Evolutionary conservation across 768 basidiomycete genomes (phyloP), one percentile per base, ranked within the genome.

Genomic region (Hypsizygus marmoreus): DNA sequence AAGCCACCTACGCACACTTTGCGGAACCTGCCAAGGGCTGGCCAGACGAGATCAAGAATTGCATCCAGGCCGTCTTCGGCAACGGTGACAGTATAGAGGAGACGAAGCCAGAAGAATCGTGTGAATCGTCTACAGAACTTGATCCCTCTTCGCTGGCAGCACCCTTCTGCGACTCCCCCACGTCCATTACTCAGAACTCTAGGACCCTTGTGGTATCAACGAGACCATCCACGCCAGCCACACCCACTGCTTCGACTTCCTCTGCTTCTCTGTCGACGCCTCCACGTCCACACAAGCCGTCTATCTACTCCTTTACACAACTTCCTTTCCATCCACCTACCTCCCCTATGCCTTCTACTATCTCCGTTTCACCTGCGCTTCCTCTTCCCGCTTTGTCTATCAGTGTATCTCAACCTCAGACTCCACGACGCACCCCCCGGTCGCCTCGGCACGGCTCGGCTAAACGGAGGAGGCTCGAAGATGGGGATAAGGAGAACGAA

Each of bases 401-500:
- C n/a, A n/a, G n/a, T n/a, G n/a, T 54, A 20, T 32, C 44, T 7
- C 47, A 39, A 4, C 71, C 66, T 4, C 49, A 62, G 9, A 69
- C 71, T 1, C 71, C 74, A 1, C 63, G 57, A 45, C 61, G 64
- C 12, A 60, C 62, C 10, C 46, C 55, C 22, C 31, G 35, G 17
- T 35, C 35, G 9, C 35, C 40, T 17, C 42, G 37, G 12, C 37
- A 34, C 14, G 53, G 62, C 23, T 69, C 72, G 16, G 61, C 66
- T 16, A 72, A 70, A 51, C 72, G 73, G 47, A 67, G 71, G 40
- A 62, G 67, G 50, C 40, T 63, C 22, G 62, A 58, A 12, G 53
- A 55, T 6, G 59, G 57, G 0, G 64, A 84, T 60, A 88, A 88
- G 64, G 86, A 89, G 59, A 88, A 88, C 55, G 47, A 62, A 24